These are phyloP conservation scores for Triticum urartu DNA, from an alignment of 176 grass and related monocot genomes.

Conservation along the genomic window DNA sequence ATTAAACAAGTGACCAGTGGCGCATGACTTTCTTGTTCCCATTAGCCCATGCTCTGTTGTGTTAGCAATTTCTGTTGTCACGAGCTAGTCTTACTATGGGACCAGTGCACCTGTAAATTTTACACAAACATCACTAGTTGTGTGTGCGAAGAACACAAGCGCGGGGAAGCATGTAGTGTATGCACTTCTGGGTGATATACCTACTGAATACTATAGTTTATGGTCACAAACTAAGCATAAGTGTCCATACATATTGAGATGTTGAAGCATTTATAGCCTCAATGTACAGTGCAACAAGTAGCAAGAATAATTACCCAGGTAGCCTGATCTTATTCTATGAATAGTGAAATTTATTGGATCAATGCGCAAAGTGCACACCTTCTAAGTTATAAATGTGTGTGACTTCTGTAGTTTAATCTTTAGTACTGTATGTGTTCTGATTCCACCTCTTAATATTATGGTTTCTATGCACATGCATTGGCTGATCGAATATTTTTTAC, in stretches of 20 bases:
- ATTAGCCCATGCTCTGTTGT: neutral
- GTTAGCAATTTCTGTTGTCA: neutral
- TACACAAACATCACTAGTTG: neutral
- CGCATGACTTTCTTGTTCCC: neutral
- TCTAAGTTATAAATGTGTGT: neutral
- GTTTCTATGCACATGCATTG: neutral
- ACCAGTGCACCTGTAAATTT: neutral
- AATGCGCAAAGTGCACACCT: neutral
- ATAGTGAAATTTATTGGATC: neutral
- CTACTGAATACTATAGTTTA: neutral
- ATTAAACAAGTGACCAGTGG: neutral
- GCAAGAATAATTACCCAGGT: neutral
- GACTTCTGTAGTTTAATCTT: neutral
- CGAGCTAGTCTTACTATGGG: neutral
- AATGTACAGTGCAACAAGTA: constrained; percentile 13
- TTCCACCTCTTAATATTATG: constrained; percentile 2
- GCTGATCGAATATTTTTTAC: neutral
- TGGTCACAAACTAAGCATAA: neutral
- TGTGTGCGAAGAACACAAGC: neutral
- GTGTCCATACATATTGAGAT: neutral
- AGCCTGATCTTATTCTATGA: neutral
- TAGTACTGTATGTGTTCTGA: neutral
- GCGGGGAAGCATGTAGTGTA: neutral
- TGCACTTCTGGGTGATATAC: neutral
- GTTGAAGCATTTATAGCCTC: neutral